Evolutionary conservation across 177 flowering plant species (phyloP).

Genomic region (Vitis hybrid): DNA sequence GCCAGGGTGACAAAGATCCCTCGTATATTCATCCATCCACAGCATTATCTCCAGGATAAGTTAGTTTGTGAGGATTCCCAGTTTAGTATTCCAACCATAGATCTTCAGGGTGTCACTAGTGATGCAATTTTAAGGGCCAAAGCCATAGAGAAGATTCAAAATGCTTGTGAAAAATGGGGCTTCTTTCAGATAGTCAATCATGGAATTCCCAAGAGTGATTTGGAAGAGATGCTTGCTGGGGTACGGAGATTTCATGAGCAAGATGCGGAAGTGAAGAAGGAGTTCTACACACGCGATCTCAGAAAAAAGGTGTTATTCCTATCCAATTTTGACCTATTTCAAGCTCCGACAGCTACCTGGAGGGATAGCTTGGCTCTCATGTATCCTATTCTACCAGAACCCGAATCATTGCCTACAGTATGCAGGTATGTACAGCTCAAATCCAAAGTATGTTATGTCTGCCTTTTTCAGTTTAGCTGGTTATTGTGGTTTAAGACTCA

Average conservation of each 20-base stretch:
- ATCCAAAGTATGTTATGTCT: no score
- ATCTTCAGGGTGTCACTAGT: not conserved
- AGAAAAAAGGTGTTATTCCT: slow-evolving; percentile 1
- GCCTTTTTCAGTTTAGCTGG: no score
- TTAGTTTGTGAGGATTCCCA: not conserved
- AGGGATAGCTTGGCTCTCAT: no score
- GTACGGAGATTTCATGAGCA: slow-evolving; percentile 5
- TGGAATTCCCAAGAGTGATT: slow-evolving; percentile 5
- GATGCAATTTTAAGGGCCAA: no score
- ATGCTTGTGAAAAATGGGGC: slow-evolving; percentile 7
- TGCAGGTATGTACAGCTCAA: no score
- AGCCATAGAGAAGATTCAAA: no score
- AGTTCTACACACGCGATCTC: slow-evolving; percentile 4
- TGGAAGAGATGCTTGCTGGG: slow-evolving; percentile 15
- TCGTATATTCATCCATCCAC: no score
- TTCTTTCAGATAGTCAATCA: slow-evolving; percentile 18
- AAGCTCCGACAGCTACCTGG: not conserved
- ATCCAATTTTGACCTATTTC: slow-evolving; percentile 11
- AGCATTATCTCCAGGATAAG: not conserved
- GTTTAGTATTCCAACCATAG: slow-evolving; percentile 11
- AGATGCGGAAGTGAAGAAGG: slow-evolving; percentile 14
- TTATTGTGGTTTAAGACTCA: no score
- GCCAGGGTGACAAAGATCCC: slow-evolving; percentile 4
- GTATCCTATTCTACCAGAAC: no score
- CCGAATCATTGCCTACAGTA: no score